Percentiles rank a stretch among this genome's conserved stretches.
Evolutionary conservation across 169 alveolate genomes (phyloP).

Genomic region (Plasmodium vivax): DNA sequence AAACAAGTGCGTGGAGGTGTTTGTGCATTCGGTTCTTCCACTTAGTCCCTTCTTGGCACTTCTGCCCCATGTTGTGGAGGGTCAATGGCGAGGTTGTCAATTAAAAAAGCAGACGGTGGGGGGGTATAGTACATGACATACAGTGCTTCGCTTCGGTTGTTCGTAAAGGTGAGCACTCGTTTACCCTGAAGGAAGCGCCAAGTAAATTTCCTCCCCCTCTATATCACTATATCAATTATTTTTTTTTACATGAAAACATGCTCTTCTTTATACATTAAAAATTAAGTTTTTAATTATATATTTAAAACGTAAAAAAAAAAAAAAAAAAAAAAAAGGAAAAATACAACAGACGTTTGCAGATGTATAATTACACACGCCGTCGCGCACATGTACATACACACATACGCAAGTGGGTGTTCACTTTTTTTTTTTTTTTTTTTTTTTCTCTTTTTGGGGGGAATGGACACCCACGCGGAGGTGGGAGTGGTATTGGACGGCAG

Average conservation of each 20-base stretch:
- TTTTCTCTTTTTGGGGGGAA: not conserved
- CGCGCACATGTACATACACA: not conserved
- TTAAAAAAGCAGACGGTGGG: not conserved
- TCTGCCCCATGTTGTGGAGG: not conserved
- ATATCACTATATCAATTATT: not conserved
- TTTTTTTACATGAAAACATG: constrained; percentile 15
- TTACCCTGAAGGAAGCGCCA: not conserved
- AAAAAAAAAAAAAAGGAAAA: not conserved
- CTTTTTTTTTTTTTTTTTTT: not conserved
- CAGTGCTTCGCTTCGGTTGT: not conserved
- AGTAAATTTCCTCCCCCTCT: not conserved
- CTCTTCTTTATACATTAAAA: constrained; percentile 24
- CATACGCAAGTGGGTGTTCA: not conserved
- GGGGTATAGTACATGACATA: not conserved
- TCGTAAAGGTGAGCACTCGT: not conserved
- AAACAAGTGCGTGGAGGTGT: not conserved
- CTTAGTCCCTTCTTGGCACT: not conserved
- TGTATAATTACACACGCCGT: not conserved
- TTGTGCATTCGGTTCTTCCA: not conserved
- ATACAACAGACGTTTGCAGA: not conserved
- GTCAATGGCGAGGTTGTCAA: not conserved
- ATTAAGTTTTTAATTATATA: constrained; percentile 38
- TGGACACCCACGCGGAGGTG: not conserved
- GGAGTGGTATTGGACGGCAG: not conserved
- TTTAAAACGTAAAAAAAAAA: constrained; percentile 23